Evolutionary conservation across 1,284 basidiomycete species (phyloP).

Genomic region (Ceratobasidium sp.): DNA sequence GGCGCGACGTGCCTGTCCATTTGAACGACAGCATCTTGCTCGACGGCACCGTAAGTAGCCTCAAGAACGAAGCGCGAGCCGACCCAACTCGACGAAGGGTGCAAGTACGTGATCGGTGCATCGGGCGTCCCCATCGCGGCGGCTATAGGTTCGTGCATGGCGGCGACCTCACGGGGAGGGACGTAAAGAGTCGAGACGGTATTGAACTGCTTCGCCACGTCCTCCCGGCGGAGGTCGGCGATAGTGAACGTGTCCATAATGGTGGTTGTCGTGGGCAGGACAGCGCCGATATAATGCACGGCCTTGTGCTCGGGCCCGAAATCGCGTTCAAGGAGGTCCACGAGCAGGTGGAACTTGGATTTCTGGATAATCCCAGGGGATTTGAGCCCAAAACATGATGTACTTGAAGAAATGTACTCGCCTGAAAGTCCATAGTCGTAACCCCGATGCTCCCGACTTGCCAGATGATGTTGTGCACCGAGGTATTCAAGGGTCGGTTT

Average conservation of each 20-base stretch:
- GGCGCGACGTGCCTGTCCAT: background rate
- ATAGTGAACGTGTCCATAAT: background rate
- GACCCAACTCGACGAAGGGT: background rate
- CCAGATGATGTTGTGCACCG: background rate
- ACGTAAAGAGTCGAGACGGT: background rate
- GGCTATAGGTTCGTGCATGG: background rate
- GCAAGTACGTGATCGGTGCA: background rate
- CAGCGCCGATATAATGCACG: background rate
- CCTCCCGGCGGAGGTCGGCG: background rate
- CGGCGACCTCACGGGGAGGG: background rate
- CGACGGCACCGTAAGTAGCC: background rate
- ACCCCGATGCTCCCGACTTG: background rate
- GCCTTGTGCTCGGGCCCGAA: background rate
- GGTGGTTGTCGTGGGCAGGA: background rate
- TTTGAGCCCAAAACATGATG: too few species aligned
- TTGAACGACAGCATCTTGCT: background rate
- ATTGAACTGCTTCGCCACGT: background rate
- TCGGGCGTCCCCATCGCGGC: background rate
- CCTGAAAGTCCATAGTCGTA: background rate
- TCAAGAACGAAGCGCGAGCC: background rate
- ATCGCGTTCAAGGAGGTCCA: background rate
- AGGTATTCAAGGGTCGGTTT: background rate
- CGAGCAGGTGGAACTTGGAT: slow-evolving; percentile 21
- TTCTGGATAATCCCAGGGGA: slow-evolving; percentile 10
- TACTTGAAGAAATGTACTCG: background rate